Evolutionary conservation across 768 basidiomycete species (phyloP), one percentile per base, ranked within the genome.

Genomic region (Mycena alexandri): DNA sequence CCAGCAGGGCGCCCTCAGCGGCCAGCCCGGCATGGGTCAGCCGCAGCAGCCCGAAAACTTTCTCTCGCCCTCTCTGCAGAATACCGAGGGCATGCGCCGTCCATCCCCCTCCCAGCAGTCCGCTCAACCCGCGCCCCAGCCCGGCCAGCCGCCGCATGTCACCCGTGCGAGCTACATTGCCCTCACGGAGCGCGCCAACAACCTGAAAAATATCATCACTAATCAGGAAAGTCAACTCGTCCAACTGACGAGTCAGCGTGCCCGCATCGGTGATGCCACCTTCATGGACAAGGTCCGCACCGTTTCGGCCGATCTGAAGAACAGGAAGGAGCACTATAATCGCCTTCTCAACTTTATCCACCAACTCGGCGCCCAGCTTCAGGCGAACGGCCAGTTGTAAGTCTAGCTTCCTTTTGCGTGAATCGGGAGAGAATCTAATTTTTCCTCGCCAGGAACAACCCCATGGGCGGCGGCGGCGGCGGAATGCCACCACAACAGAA

Each of bases 31-130:
- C 38, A 76, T 82, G 67, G 83, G 79, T 63, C 85, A 83, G 65
- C 57, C 77, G 0, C 69, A 80, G 61, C 59, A 77, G 2, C 69
- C 77, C 22, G 87, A 88, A 61, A 81, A 86, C 71, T 88, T 89
- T 73, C 72, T 83, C 22, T 76, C 86, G 10, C 78, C 85, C n/a
- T 79, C 79, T 25, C 80, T 86, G 77, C 59, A 76, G 33, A 76
- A 76, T 34, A 71, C 79, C 69, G 84, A 86, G 29, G 81, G 79
- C 29, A 80, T 88, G 72, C 83, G 85, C 41, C 86, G 84, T 12
- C 80, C 84, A 7, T 86, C 86, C 33, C 89, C 85, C 19, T 80
- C 82, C 38, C 38, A 38, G 38, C 38, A 38, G 38, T 10, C 38
- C 38, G 38, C 38, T 11, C 38, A 38, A 38, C 38, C 38, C 10